Evolutionary conservation across 139 green algal species (phyloP).

Genomic region (Zygnema circumcarinatum): DNA sequence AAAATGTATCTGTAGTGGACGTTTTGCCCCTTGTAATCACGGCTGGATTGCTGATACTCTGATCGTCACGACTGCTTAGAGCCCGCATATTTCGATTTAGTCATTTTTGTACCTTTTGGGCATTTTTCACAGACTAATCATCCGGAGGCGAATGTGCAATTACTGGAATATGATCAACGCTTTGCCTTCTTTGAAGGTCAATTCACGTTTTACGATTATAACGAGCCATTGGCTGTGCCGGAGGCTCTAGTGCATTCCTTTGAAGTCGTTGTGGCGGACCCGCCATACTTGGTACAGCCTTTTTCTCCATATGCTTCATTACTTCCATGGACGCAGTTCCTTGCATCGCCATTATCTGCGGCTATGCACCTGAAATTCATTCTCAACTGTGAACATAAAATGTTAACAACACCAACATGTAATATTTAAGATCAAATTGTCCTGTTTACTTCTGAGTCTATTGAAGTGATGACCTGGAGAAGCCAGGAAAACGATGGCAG

Average conservation of each 20-base stretch:
- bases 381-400: background rate
- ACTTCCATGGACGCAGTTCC: background rate
- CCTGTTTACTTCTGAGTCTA: background rate
- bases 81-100: too few species aligned
- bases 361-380: background rate
- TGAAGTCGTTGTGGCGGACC: slow-evolving; percentile 66
- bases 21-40: too few species aligned
- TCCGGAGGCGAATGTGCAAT: slow-evolving; percentile 22
- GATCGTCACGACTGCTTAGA: too few species aligned
- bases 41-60: too few species aligned
- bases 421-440: background rate
- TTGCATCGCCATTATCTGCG: background rate
- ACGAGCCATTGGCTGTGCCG: slow-evolving; percentile 51
- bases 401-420: background rate
- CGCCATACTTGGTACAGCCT: slow-evolving; percentile 65
- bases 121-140: background rate
- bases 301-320: background rate
- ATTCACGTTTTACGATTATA: slow-evolving; percentile 70
- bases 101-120: background rate
- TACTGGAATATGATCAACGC: slow-evolving; percentile 68
- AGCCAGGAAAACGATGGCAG: too few species aligned
- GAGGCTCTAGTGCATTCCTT: slow-evolving; percentile 50
- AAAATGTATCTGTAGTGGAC: too few species aligned
- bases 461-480: too few species aligned
- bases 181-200: slow-evolving; percentile 59